Evolutionary conservation across 495 filamentous ascomycete genomes (phyloP).

Genomic region (Tuber indicum): DNA sequence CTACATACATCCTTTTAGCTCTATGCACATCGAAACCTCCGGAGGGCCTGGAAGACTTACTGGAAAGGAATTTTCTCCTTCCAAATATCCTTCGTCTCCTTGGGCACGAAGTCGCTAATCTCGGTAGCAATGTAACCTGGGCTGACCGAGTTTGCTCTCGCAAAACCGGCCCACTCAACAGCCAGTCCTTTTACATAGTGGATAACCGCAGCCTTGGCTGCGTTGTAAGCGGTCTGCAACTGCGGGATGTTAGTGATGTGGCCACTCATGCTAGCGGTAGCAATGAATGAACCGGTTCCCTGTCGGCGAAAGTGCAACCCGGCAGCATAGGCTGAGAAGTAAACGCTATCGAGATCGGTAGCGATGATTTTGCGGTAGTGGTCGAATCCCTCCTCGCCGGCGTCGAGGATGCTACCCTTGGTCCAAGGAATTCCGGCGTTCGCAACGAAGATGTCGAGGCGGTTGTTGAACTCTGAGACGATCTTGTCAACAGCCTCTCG

Average conservation of each 20-base stretch:
- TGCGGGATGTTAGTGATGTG: conserved; percentile 87
- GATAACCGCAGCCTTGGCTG: conserved; percentile 75
- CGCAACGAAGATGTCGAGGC: conserved; percentile 73
- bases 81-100: conserved; percentile 68
- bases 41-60: conserved; percentile 42
- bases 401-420: conserved; percentile 61
- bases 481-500: conserved; percentile 55
- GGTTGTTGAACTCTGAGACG: conserved; percentile 59
- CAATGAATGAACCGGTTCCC: conserved; percentile 40
- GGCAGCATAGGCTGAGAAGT: conserved; percentile 72
- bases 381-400: conserved; percentile 45
- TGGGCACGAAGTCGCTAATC: conserved; percentile 65
- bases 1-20: conserved; percentile 40
- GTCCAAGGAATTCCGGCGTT: conserved; percentile 74
- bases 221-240: conserved; percentile 78
- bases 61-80: conserved; percentile 79
- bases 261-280: conserved; percentile 43
- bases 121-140: conserved; percentile 86
- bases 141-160: conserved; percentile 72
- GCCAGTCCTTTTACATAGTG: conserved; percentile 70
- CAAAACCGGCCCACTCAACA: conserved; percentile 81
- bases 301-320: conserved; percentile 62
- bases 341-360: conserved; percentile 75
- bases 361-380: conserved; percentile 63
- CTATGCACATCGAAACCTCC: neutral